Percentiles rank a stretch among this genome's conserved stretches.
Conservation (phyloP, 2,329 filamentous ascomycete species). For the Microsporum ferrugineum region DNA sequence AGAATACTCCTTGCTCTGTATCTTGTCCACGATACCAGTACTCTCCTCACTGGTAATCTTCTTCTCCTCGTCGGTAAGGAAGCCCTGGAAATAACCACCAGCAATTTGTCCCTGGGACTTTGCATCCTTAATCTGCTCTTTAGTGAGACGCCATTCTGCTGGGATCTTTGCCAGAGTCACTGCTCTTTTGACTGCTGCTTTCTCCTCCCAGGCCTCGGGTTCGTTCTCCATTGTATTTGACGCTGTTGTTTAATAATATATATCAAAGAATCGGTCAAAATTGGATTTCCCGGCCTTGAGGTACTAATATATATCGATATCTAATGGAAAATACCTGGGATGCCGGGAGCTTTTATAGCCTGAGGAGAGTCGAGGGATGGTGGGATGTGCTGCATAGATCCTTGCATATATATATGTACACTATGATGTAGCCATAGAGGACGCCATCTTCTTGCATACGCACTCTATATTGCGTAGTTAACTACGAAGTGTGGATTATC, state of each 20-base stretch:
- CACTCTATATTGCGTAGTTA: too few relatives aligned
- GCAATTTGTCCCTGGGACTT: constrained; percentile 6
- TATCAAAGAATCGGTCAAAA: not conserved
- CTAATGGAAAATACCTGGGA: not conserved
- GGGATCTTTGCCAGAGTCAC: constrained; percentile 4
- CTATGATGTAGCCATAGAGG: too few relatives aligned
- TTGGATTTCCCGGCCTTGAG: not conserved
- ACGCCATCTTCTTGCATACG: not conserved
- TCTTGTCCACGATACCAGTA: constrained; percentile 5
- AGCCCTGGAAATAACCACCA: constrained; percentile 9
- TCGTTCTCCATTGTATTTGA: not conserved
- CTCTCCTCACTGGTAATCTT: constrained; percentile 6
- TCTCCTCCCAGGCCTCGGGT: not conserved
- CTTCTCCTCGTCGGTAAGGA: constrained; percentile 4
- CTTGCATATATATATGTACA: too few relatives aligned
- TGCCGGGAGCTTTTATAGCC: not conserved
- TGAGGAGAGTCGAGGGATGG: not conserved
- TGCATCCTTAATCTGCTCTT: constrained; percentile 5
- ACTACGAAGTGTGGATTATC: too few relatives aligned
- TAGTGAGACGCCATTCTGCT: constrained; percentile 8
- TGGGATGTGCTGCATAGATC: too few relatives aligned
- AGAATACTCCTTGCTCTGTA: constrained; percentile 9
- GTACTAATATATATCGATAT: not conserved
- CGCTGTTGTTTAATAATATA: not conserved
- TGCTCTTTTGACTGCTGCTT: constrained; percentile 7